Evolutionary conservation across 2,329 filamentous ascomycete genomes (phyloP).

Genomic region (Pyrenochaeta sp.): DNA sequence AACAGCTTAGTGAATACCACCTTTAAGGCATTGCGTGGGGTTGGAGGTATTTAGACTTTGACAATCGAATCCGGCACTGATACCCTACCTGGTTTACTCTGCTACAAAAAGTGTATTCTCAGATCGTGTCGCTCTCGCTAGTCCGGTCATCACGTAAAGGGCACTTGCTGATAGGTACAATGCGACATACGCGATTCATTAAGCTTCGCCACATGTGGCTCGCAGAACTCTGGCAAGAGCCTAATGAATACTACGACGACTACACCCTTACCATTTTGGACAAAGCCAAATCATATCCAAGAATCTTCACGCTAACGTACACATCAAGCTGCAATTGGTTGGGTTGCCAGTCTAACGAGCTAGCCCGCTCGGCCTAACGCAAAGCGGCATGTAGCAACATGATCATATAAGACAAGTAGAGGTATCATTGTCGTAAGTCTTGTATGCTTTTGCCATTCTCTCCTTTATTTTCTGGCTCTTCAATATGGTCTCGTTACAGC

Average conservation of each 20-base stretch:
- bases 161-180: background rate
- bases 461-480: background rate
- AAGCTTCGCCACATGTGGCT: background rate
- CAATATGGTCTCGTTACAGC: constrained; percentile 11
- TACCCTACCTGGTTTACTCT: background rate
- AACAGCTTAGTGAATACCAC: background rate
- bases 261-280: background rate
- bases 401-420: background rate
- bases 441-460: background rate
- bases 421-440: no score
- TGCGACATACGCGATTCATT: background rate
- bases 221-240: no score
- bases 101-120: background rate
- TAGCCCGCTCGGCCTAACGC: background rate
- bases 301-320: constrained; percentile 2
- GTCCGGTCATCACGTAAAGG: background rate
- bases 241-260: background rate
- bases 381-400: background rate
- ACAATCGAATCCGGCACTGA: background rate
- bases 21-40: background rate
- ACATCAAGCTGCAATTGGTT: background rate
- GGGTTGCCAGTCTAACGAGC: background rate
- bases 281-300: background rate
- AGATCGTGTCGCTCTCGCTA: background rate
- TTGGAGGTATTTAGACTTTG: background rate